These are phyloP conservation scores for Fusarium nodosum DNA, from an alignment of 2,329 filamentous ascomycete genomes.

Conservation along the genomic window DNA sequence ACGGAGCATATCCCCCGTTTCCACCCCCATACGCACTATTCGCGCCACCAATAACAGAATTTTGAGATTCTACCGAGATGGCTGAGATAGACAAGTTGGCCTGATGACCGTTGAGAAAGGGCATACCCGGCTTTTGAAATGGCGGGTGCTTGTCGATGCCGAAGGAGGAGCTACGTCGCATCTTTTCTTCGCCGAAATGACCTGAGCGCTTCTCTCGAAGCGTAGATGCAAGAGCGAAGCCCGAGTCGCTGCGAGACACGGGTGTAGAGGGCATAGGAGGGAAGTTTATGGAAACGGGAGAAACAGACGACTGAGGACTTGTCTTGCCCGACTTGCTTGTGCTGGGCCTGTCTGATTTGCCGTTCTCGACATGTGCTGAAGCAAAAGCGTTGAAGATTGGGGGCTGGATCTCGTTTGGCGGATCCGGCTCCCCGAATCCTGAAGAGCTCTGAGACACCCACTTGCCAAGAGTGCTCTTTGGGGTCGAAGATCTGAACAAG, in stretches of 20 bases:
- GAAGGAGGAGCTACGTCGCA: slow-evolving; percentile 94
- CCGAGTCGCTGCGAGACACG: slow-evolving; percentile 91
- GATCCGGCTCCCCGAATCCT: slow-evolving; percentile 80
- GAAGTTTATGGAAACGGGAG: slow-evolving; percentile 83
- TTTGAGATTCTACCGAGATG: slow-evolving; percentile 73
- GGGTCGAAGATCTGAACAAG: slow-evolving; percentile 80
- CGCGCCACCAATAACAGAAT: slow-evolving; percentile 70
- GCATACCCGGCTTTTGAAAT: slow-evolving; percentile 77
- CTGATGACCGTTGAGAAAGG: slow-evolving; percentile 77
- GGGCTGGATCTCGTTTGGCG: slow-evolving; percentile 64
- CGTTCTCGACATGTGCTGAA: slow-evolving; percentile 76
- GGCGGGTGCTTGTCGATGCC: slow-evolving; percentile 79
- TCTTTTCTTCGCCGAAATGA: slow-evolving; percentile 83
- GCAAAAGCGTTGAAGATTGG: slow-evolving; percentile 94
- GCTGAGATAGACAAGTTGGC: slow-evolving; percentile 71
- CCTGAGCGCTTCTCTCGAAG: slow-evolving; percentile 94
- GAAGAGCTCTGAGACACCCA: slow-evolving; percentile 92
- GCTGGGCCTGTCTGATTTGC: slow-evolving; percentile 79
- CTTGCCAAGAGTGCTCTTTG: slow-evolving; percentile 80
- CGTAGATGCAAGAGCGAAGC: slow-evolving; percentile 86
- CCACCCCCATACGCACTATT: slow-evolving; percentile 31
- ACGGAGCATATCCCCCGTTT: slow-evolving; percentile 75
- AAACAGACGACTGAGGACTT: slow-evolving; percentile 75
- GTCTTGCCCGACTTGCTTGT: slow-evolving; percentile 76
- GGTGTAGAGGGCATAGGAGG: slow-evolving; percentile 81